Evolutionary conservation across 2,329 filamentous ascomycete genomes (phyloP).

Genomic region (Diplocarpon mali): DNA sequence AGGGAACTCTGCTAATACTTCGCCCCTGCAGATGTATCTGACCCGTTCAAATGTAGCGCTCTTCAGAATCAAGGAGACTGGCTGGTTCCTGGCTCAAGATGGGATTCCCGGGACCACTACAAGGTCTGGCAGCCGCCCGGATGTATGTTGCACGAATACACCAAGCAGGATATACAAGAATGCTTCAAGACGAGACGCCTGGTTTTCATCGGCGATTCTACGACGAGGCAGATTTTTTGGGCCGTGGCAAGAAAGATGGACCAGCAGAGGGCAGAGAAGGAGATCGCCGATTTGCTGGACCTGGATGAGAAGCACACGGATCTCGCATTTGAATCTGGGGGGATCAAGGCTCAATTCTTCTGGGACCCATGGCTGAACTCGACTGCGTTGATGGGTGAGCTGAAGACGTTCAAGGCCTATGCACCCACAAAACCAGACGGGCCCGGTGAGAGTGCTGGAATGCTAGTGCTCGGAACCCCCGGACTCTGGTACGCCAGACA

Average conservation of each 20-base stretch:
- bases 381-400: constrained; percentile 31
- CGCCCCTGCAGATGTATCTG: constrained; percentile 24
- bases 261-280: constrained; percentile 28
- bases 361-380: constrained; percentile 55
- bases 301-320: constrained; percentile 33
- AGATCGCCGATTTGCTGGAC: constrained; percentile 28
- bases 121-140: constrained; percentile 47
- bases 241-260: constrained; percentile 40
- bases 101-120: constrained; percentile 26
- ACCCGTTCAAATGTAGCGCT: constrained; percentile 43
- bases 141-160: constrained; percentile 48
- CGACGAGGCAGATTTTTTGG: constrained; percentile 49
- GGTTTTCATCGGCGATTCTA: constrained; percentile 52
- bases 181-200: constrained; percentile 42
- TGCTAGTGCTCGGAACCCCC: constrained; percentile 41
- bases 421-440: constrained; percentile 10
- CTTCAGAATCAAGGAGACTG: constrained; percentile 42
- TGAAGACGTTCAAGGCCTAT: constrained; percentile 29
- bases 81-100: constrained; percentile 28
- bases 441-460: constrained; percentile 29
- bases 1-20: constrained; percentile 1
- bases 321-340: constrained; percentile 33
- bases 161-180: constrained; percentile 36
- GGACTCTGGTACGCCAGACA: constrained; percentile 45
- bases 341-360: constrained; percentile 42